Evolutionary conservation across 495 filamentous ascomycete genomes (phyloP), one percentile per base, ranked within the genome.

Genomic region (Daldinia concentrica): DNA sequence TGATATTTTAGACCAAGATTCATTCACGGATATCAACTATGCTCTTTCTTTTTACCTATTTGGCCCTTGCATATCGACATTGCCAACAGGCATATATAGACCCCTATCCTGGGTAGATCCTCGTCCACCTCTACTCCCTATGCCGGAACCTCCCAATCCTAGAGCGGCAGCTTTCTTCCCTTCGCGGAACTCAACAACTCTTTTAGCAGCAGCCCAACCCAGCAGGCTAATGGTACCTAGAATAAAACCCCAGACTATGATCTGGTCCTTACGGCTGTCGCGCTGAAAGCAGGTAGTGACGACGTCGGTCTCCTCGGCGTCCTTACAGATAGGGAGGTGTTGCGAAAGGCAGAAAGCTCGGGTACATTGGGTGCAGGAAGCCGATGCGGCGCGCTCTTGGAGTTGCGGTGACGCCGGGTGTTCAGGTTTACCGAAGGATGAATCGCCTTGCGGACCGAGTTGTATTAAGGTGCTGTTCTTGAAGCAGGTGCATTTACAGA

Each of bases 401-500:
- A 69, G 11, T 14, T 27, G 55, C 4, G 0, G 59, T 3, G 58
- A 58, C 26, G 12, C 24, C 19, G 63, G 27, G 32, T 66, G 37
- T 27, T 12, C 67, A 74, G 61, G 69, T 67, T 69, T 73, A 66
- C 63, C 76, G 59, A 66, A 73, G 61, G 74, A 81, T 71, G 59
- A 62, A 64, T 76, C 62, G 72, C 74, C 67, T 62, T 80, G 73
- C 0, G 83, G 81, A 73, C 87, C 83, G 51, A 94, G 88, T 14
- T 87, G 81, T 76, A 99, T 97, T 68, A 98, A 93, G 63, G 92
- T 97, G 83, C 89, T 92, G 82, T 98, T 97, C 60, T 88, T 87
- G 83, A 91, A 91, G 82, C 95, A 98, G 63, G 91, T 97, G 81
- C 95, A 99, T 90, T 98, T 99, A 89, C 95, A 99, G 83, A 97